Percentiles rank a stretch among this genome's conserved stretches.
phyloP scores from a whole-genome alignment of 495 filamentous ascomycete species.

The Hypomontagnella monticulosa region DNA sequence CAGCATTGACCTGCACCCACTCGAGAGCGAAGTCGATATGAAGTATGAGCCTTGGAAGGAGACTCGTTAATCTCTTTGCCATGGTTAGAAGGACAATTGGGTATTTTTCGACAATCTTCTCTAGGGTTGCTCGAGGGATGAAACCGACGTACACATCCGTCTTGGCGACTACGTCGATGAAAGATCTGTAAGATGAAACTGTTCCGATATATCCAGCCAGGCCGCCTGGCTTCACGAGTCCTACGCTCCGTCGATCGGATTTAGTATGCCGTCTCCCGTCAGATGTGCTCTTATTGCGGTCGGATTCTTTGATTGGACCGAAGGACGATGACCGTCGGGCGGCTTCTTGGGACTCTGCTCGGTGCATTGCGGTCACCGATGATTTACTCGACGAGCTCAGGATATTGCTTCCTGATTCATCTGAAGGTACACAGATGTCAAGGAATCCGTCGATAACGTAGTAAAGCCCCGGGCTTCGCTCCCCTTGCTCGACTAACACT shows the following conservation, averaged over 20 bases:
- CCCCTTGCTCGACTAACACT: slow-evolving; percentile 95
- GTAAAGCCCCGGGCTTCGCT: slow-evolving; percentile 94
- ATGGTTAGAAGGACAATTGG: slow-evolving; percentile 93
- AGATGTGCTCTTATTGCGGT: slow-evolving; percentile 11
- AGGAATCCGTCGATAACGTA: slow-evolving; percentile 98
- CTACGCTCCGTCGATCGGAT: slow-evolving; percentile 69
- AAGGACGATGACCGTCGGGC: slow-evolving; percentile 36
- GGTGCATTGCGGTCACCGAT: slow-evolving; percentile 49
- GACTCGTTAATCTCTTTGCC: slow-evolving; percentile 89
- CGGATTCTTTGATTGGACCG: slow-evolving; percentile 24
- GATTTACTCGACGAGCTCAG: slow-evolving; percentile 47
- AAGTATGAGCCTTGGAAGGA: slow-evolving; percentile 89
- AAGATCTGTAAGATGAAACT: slow-evolving; percentile 92
- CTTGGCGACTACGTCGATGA: slow-evolving; percentile 95
- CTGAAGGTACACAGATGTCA: slow-evolving; percentile 74
- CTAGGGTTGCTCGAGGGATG: slow-evolving; percentile 83
- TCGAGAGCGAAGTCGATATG: slow-evolving; percentile 98
- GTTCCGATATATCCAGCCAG: slow-evolving; percentile 94
- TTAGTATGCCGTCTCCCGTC: slow-evolving; percentile 34
- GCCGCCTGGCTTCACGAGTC: slow-evolving; percentile 92
- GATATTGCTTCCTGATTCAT: slow-evolving; percentile 49
- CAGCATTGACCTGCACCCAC: slow-evolving; percentile 95
- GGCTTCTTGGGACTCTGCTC: slow-evolving; percentile 42
- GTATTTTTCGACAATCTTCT: slow-evolving; percentile 90
- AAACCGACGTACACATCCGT: slow-evolving; percentile 99